Conservation (phyloP, 2,329 filamentous ascomycete genomes). For the Stenocarpella maydis region DNA sequence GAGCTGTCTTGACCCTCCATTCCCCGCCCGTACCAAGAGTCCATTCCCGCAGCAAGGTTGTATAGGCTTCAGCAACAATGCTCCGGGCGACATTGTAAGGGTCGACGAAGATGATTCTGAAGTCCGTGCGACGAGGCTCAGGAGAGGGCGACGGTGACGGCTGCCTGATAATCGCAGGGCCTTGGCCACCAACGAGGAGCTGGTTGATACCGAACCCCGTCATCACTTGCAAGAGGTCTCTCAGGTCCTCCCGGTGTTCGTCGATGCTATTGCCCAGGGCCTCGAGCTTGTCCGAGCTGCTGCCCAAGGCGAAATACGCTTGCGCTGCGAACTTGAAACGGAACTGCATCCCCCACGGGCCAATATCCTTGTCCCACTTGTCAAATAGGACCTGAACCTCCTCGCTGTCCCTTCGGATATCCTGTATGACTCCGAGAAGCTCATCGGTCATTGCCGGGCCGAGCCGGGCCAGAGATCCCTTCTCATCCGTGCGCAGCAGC, state of each 20-base stretch:
- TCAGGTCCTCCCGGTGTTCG: conserved; percentile 32
- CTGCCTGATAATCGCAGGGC: background rate
- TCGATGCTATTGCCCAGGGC: conserved; percentile 39
- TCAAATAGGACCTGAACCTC: conserved; percentile 39
- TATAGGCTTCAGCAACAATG: conserved; percentile 39
- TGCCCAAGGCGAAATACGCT: conserved; percentile 40
- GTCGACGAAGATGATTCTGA: conserved; percentile 42
- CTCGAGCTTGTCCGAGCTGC: conserved; percentile 39
- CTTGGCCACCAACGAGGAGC: background rate
- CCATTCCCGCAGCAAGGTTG: conserved; percentile 37
- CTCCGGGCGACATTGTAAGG: conserved; percentile 40
- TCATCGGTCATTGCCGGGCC: background rate
- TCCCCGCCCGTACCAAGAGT: conserved; percentile 35
- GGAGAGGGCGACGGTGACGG: conserved; percentile 29
- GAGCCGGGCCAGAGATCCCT: background rate
- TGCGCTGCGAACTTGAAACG: conserved; percentile 36
- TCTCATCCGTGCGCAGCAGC: conserved; percentile 37
- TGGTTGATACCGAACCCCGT: conserved; percentile 24
- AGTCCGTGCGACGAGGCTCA: conserved; percentile 33
- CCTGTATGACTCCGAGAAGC: conserved; percentile 37
- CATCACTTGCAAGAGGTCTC: conserved; percentile 37
- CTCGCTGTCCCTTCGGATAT: conserved; percentile 37
- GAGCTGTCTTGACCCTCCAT: conserved; percentile 37
- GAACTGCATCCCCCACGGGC: conserved; percentile 37
- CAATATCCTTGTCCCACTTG: conserved; percentile 39